A percentile compares a stretch with the other conserved stretches of the same genome.
These are phyloP conservation scores for Perilla frutescens DNA, from an alignment of 257 asterid species.

Conservation along the genomic window DNA sequence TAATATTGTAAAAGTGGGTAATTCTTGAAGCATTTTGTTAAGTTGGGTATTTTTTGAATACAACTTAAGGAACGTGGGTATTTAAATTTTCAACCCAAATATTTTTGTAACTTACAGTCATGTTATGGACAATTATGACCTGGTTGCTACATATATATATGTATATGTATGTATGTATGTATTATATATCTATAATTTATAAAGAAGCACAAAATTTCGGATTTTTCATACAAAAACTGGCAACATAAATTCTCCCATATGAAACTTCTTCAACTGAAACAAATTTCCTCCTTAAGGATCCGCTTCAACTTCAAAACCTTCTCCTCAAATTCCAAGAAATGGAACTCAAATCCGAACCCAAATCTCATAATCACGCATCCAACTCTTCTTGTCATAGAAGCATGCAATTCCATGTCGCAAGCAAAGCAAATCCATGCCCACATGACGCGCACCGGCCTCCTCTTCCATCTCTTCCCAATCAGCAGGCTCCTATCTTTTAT, in stretches of 20 bases:
- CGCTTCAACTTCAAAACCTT: constrained; percentile 17
- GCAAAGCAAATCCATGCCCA: constrained; percentile 80
- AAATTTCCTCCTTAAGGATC: constrained; percentile 6
- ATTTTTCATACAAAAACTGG: not conserved
- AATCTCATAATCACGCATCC: constrained; percentile 72
- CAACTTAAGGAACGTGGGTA: too few relatives aligned
- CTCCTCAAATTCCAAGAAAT: constrained; percentile 53
- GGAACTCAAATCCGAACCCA: constrained; percentile 65
- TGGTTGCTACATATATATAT: not conserved
- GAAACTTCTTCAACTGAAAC: constrained; percentile 27
- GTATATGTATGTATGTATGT: too few relatives aligned
- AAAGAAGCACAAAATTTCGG: not conserved
- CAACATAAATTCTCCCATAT: constrained; percentile 3
- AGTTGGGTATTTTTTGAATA: too few relatives aligned
- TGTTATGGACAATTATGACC: too few relatives aligned
- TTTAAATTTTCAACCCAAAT: too few relatives aligned
- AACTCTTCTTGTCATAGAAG: constrained; percentile 72
- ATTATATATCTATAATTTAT: not conserved
- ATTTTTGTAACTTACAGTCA: too few relatives aligned
- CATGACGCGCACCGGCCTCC: constrained; percentile 70
- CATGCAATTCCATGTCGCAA: constrained; percentile 74
- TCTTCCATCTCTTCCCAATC: constrained; percentile 71
- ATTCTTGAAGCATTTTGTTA: too few relatives aligned
- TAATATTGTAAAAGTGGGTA: too few relatives aligned
- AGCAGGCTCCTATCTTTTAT: constrained; percentile 71